A percentile compares a stretch with the other conserved stretches of the same genome.
Evolutionary conservation across 1,284 basidiomycete genomes (phyloP).

Genomic region (Microbotryomycetes sp.): DNA sequence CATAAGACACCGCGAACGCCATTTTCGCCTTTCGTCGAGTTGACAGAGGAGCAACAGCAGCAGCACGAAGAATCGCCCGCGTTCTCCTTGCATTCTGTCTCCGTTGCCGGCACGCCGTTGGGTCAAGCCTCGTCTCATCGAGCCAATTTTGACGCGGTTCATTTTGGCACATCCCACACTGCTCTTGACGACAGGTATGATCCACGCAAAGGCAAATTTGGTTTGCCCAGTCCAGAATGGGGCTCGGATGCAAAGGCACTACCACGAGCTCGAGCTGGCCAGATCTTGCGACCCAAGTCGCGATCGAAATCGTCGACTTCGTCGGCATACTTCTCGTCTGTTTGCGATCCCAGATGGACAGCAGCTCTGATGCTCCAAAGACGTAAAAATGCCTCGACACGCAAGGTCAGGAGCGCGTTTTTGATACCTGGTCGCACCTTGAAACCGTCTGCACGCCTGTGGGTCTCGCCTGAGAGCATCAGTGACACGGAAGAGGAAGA

Average conservation of each 20-base stretch:
- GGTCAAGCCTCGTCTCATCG: neutral
- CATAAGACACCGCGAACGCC: slow-evolving; percentile 19
- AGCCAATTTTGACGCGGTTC: slow-evolving; percentile 58
- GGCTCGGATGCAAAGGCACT: slow-evolving; percentile 1
- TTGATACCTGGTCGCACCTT: neutral
- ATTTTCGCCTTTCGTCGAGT: slow-evolving; percentile 25
- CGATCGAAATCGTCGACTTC: neutral
- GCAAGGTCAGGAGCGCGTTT: neutral
- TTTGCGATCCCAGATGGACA: slow-evolving; percentile 23
- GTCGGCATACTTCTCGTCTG: slow-evolving; percentile 14
- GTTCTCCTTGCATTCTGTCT: neutral
- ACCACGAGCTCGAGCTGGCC: neutral
- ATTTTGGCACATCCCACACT: slow-evolving; percentile 57
- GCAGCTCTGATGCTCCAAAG: slow-evolving; percentile 11
- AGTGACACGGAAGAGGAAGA: slow-evolving; percentile 13
- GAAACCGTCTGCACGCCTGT: neutral
- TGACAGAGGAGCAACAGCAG: slow-evolving; percentile 10
- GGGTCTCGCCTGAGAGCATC: neutral
- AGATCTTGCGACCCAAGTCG: no score
- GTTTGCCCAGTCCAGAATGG: slow-evolving; percentile 53
- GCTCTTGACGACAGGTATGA: slow-evolving; percentile 63
- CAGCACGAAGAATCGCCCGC: neutral
- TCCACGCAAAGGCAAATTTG: slow-evolving; percentile 57
- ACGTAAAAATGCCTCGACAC: neutral
- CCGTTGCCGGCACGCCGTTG: slow-evolving; percentile 3